phyloP scores from a whole-genome alignment of 768 basidiomycete genomes.

The Flagelloscypha sp. region DNA sequence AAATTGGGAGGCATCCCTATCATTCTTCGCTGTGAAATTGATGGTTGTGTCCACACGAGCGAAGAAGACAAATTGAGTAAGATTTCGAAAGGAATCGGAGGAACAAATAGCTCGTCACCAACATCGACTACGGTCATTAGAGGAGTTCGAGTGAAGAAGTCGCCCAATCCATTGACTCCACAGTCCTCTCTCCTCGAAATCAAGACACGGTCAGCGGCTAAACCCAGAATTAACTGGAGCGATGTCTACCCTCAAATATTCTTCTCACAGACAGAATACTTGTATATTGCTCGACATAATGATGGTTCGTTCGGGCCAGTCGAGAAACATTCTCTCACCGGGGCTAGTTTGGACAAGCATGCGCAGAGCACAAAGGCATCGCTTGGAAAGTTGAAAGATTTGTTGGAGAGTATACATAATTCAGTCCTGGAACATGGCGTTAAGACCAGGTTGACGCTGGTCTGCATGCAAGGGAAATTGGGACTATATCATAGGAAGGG shows the following conservation, averaged over 20 bases:
- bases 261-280: conserved; percentile 37
- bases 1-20: conserved; percentile 50
- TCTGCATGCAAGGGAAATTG: too few species aligned
- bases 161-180: too few species aligned
- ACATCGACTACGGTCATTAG: too few species aligned
- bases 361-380: too few species aligned
- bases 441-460: conserved; percentile 1
- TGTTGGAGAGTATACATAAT: conserved; percentile 1
- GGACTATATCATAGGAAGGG: too few species aligned
- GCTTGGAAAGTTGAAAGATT: neutral
- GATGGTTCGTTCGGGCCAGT: conserved; percentile 29
- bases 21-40: conserved; percentile 51
- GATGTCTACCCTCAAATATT: conserved; percentile 41
- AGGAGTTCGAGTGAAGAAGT: too few species aligned
- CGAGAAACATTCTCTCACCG: conserved; percentile 22
- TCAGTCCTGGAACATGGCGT: neutral
- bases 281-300: conserved; percentile 34
- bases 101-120: too few species aligned
- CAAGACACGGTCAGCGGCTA: conserved; percentile 18
- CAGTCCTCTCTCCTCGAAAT: conserved; percentile 29
- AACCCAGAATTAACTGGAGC: conserved; percentile 28
- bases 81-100: too few species aligned
- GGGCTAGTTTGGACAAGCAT: conserved; percentile 14
- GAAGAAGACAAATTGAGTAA: too few species aligned
- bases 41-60: too few species aligned